Evolutionary conservation across 768 basidiomycete species (phyloP).

Genomic region (Chalciporus pseudorubinellus): DNA sequence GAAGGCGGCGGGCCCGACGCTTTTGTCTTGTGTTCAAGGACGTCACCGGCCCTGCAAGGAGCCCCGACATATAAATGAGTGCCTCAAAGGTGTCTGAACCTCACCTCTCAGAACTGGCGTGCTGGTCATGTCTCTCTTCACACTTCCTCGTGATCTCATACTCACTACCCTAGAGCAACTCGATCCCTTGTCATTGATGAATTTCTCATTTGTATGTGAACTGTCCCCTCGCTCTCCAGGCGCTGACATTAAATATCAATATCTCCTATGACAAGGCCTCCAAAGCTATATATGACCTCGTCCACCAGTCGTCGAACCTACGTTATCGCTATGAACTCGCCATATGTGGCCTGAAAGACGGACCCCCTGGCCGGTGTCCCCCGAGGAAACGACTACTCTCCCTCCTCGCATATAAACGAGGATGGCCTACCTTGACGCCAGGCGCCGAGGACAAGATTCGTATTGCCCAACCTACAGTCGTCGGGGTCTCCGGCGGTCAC

Average conservation of each 20-base stretch:
- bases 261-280: conserved; percentile 22
- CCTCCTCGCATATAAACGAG: conserved; percentile 31
- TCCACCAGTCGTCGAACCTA: conserved; percentile 25
- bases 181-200: conserved; percentile 32
- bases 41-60: conserved; percentile 20
- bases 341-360: conserved; percentile 30
- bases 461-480: conserved; percentile 33
- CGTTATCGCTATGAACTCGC: conserved; percentile 34
- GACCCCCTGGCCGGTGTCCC: conserved; percentile 17
- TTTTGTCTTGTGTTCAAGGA: conserved; percentile 34
- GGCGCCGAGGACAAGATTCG: conserved; percentile 30
- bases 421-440: conserved; percentile 33
- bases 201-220: conserved; percentile 29
- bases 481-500: conserved; percentile 32
- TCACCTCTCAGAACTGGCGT: conserved; percentile 28
- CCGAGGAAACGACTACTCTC: conserved; percentile 26
- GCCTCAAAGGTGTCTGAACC: conserved; percentile 1
- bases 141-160: conserved; percentile 30
- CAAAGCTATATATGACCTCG: conserved; percentile 17
- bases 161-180: conserved; percentile 34
- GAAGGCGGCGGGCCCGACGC: conserved; percentile 31
- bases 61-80: conserved; percentile 32
- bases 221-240: background rate
- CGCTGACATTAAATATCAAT: conserved; percentile 2
- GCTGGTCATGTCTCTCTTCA: conserved; percentile 37